Evolutionary conservation across 495 filamentous ascomycete species (phyloP), one percentile per base, ranked within the genome.

Genomic region (Podospora pseudopauciseta): DNA sequence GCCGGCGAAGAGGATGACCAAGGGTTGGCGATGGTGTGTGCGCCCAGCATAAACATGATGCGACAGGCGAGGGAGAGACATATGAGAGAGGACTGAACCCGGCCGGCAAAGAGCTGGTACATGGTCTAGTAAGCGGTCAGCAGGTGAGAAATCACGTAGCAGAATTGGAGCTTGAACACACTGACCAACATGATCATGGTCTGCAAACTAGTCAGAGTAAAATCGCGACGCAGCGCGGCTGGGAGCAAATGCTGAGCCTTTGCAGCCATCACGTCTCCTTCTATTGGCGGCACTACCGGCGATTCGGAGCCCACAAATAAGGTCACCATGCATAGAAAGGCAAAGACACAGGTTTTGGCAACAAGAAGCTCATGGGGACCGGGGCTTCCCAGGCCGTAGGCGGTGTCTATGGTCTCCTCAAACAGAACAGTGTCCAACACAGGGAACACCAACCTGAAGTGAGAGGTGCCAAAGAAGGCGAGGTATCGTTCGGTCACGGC

Each of bases 11-110:
- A 59, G 11, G 32, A 6, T 63, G 19, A 65, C 67, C 60, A 67
- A 26, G 61, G 74, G 54, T 70, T 66, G 2, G 65, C 44, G 65
- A 72, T 53, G 20, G 67, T 69, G 60, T 86, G 80, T 6, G 74
- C 83, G n/a, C 82, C 82, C 6, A 86, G 73, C 70, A 80, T 80
- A 66, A 82, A 85, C 32, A 84, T 73, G 59, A 83, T 76, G 27
- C 83, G 80, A 28, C 76, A 80, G 26, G 82, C 74, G 9, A 85
- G 39, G 0, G 81, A 76, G 23, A 74, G 78, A 49, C 77, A 81
- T 60, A 84, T 80, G 68, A 78, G 77, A 1, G 79, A 77, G 0
- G 80, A 79, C 9, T 80, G 79, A 64, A 85, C 72, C 16, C 82
- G 83, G 26, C 84, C 84, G 4, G 77, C 76, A 0, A 83, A 72